Conservation (phyloP, 2,329 filamentous ascomycete species). For the Macroventuria anomochaeta region DNA sequence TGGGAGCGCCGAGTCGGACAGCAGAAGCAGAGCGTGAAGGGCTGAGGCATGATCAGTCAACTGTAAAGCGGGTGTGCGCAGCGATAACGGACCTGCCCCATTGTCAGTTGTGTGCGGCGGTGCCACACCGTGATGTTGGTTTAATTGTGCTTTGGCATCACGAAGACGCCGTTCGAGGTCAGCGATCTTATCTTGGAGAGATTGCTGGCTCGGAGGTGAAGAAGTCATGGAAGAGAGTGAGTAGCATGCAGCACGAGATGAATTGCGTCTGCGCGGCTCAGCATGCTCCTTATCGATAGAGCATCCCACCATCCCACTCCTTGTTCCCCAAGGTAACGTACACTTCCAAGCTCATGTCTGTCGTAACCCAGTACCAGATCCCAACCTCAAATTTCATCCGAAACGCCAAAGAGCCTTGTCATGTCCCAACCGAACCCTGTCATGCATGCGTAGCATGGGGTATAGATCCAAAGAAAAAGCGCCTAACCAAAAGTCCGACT, state of each 20-base stretch:
- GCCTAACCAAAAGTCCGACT: constrained; percentile 14
- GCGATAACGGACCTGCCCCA: constrained; percentile 11
- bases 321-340: constrained; percentile 8
- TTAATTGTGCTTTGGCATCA: constrained; percentile 57
- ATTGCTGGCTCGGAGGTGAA: constrained; percentile 29
- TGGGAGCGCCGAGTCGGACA: constrained; percentile 81
- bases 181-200: constrained; percentile 61
- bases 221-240: constrained; percentile 35
- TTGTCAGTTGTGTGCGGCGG: constrained; percentile 4
- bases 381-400: background rate
- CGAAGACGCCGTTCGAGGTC: constrained; percentile 62
- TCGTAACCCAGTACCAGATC: constrained; percentile 17
- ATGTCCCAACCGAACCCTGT: constrained; percentile 9
- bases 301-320: constrained; percentile 13
- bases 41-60: constrained; percentile 18
- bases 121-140: constrained; percentile 24
- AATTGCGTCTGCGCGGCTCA: constrained; percentile 25
- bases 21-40: constrained; percentile 75
- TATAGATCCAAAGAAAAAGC: constrained; percentile 21
- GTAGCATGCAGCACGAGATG: constrained; percentile 22
- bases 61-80: background rate
- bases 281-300: constrained; percentile 24
- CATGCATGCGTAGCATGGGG: constrained; percentile 19
- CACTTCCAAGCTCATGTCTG: constrained; percentile 20
- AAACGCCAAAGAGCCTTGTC: constrained; percentile 13